Percentiles rank a stretch among this genome's conserved stretches.
Conservation (phyloP, 73 alveolate species). For the Tetrahymena thermophila region DNA sequence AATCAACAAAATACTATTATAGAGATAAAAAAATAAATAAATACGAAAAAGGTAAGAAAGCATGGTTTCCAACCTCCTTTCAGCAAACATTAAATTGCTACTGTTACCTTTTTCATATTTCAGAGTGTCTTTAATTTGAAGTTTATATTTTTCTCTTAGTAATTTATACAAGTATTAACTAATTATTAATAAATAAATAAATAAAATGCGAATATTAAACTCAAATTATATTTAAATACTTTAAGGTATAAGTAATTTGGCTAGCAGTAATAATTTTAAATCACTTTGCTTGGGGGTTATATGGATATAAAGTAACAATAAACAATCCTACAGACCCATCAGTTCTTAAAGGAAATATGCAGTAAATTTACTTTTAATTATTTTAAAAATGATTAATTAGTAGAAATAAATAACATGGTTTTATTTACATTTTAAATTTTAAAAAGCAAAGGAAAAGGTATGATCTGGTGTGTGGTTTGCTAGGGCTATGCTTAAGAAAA, state of each 20-base stretch:
- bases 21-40: not conserved
- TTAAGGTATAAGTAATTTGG: not conserved
- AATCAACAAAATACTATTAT: not conserved
- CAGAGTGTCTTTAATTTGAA: not conserved
- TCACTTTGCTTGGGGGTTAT: not conserved
- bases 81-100: not conserved
- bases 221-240: not conserved
- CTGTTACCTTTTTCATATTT: not conserved
- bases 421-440: not conserved
- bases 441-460: constrained; percentile 8
- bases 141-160: not conserved
- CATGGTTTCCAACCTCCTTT: not conserved
- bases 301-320: constrained; percentile 14
- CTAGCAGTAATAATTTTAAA: not conserved
- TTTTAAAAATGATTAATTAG: not conserved
- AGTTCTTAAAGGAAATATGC: constrained; percentile 10
- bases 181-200: not conserved
- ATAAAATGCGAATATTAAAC: not conserved
- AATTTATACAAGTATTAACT: not conserved
- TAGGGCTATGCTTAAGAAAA: constrained; percentile 13
- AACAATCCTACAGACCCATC: constrained; percentile 45
- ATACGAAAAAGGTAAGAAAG: not conserved
- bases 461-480: constrained; percentile 23
- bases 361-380: not conserved
- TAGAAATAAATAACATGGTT: not conserved